Evolutionary conservation across 108 stramenopile genomes (phyloP), one percentile per base, ranked within the genome.

Genomic region (Cyclotella cryptica): DNA sequence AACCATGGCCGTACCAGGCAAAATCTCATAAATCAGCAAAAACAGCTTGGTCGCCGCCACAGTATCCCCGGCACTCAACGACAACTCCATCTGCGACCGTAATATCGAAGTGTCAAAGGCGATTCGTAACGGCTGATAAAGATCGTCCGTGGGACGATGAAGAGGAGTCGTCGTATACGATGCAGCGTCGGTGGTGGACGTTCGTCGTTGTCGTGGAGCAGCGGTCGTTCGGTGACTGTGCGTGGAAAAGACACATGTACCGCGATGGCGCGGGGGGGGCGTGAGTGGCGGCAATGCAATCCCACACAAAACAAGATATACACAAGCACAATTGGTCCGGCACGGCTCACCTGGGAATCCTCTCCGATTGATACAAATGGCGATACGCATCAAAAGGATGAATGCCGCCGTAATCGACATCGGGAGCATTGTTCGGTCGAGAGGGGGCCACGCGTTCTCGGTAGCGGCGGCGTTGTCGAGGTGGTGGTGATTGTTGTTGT

Each of bases 61-160:
- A 8, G 21, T 21, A 52, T 77, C 67, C 24, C 62, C 52, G 14
- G 61, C 71, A 19, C 57, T 51, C 40, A 72, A 71, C 39, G 70
- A 59, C 3, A 77, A 14, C 13, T 83, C 76, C 66, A 83, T 66
- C 29, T 69, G 58, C 13, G 53, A 18, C 18, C 53, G 39, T 19
- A 83, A 68, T 14, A 67, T 30, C 18, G 69, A 57, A 4, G 72
- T 66, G 39, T 83, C 82, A 40, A 83, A 83, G 45, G 72, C 71
- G 18, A 83, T 72, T 24, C 82, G 82, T 28, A 83, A 66, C 14
- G 82, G 82, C 54, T 74, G 71, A 71, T 83, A 83, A 3, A 61
- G 55, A 11, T 55, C 9, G 57, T 83, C 81, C 29, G 45, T 72
- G 49, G 46, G 75, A 63, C 65, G 51, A 71, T 29, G 69, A 18